These are phyloP conservation scores for Silene noctiflora DNA, from an alignment of 179 eudicot genomes.

Conservation along the genomic window DNA sequence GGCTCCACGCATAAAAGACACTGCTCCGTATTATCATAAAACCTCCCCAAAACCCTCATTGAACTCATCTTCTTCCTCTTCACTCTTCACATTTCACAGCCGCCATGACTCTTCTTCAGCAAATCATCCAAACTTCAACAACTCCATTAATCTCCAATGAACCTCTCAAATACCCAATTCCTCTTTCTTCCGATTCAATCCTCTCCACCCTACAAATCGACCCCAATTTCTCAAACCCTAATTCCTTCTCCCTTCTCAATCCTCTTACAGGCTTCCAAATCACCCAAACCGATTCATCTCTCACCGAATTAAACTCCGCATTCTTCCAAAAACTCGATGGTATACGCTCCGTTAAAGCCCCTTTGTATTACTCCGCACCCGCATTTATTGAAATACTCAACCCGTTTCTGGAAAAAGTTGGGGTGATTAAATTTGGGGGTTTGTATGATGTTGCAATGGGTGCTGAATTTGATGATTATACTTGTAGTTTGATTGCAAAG, in stretches of 20 bases:
- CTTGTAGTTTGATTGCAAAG: slow-evolving; percentile 37
- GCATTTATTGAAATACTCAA: slow-evolving; percentile 33
- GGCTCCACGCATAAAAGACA: too few relatives aligned
- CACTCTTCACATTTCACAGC: background rate
- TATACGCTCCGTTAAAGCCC: slow-evolving; percentile 41
- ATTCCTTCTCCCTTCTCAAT: slow-evolving; percentile 25
- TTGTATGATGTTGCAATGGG: slow-evolving; percentile 10
- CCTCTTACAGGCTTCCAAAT: slow-evolving; percentile 54
- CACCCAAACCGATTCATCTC: slow-evolving; percentile 30
- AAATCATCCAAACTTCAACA: slow-evolving; percentile 25
- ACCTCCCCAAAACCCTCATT: background rate
- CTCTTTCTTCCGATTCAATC: slow-evolving; percentile 24
- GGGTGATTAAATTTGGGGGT: slow-evolving; percentile 29
- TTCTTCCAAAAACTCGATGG: slow-evolving; percentile 39
- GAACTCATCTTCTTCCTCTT: background rate
- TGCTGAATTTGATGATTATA: slow-evolving; percentile 11
- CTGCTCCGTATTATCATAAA: background rate
- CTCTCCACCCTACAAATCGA: slow-evolving; percentile 29
- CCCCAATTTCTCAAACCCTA: slow-evolving; percentile 19
- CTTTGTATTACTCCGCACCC: slow-evolving; percentile 23
- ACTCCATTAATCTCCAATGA: slow-evolving; percentile 21
- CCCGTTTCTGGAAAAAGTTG: slow-evolving; percentile 34
- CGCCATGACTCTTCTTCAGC: slow-evolving; percentile 38
- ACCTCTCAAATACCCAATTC: slow-evolving; percentile 29
- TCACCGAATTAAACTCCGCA: slow-evolving; percentile 27